Base-by-base conservation (phyloP, 2,329 filamentous ascomycete genomes). In the Aureobasidium sp. region DNA sequence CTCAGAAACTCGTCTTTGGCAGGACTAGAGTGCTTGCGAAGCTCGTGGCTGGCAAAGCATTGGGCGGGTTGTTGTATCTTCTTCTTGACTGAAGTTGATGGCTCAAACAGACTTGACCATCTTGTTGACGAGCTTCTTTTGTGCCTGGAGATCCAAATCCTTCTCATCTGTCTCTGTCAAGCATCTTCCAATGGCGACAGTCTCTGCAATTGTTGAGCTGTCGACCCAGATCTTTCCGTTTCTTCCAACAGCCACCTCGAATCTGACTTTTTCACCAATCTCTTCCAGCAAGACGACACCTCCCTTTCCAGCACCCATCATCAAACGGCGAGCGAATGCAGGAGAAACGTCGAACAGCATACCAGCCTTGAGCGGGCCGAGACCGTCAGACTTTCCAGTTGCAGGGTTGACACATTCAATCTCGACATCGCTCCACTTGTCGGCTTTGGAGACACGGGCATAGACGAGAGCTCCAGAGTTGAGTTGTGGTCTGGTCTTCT, bases 151-250 rank as follows among this genome's bases (percentile, higher is more conserved):
- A 4, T 82, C 85, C 69, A 94, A 79, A 3, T 81, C 82, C 63
- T 86, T 85, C 73, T 91, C 87, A 76, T 98, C 95, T n/a, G 91
- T 91, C 75, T 93, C 88, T 72, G 87, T 86, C 55, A 99, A 82
- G 50, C 93, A 93, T 71, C 88, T 89, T 1, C 95, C 95, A 65
- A 98, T 92, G 1, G 89, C 87, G 68, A 97, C 82, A 10, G 94
- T 91, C 38, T 89, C 90, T 80, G 87, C 91, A 43, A 91, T 81
- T 68, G 85, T 91, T 33, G 91, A 92, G 66, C 92, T 94, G 74
- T 95, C 91, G 18, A 98, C 92, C 94, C 96, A 98, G 27, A 98
- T 88, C 77, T 89, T 91, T 47, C 96, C 96, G 78, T 99, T 99
- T 74, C 94, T 89, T 23, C 96, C 96, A 11, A 97, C 93, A 0